Evolutionary conservation across 2,329 filamentous ascomycete species (phyloP), one percentile per base, ranked within the genome.

Genomic region (Graphium sp.): DNA sequence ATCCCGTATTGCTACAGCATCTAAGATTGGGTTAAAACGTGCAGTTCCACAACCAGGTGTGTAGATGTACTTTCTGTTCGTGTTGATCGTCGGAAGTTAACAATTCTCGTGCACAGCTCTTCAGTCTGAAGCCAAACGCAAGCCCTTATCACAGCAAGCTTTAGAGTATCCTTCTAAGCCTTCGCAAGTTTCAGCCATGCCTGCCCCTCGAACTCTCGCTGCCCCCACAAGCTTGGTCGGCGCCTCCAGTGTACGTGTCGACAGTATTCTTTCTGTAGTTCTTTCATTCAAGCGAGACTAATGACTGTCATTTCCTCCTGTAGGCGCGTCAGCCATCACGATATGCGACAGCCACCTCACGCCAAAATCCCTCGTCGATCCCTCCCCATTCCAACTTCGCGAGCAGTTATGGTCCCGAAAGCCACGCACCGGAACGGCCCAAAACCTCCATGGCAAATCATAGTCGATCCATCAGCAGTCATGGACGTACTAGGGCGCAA

Each of bases 351-450:
- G n/a, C n/a, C n/a, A n/a, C n/a, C n/a, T n/a, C n/a, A n/a, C n/a
- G n/a, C n/a, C n/a, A 14, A 3, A 13, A 21, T 6, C 17, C 8
- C 10, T 15, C 18, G 19, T 15, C 18, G 16, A n/a, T 22, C 9
- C 27, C 14, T 7, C 15, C 18, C 4, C n/a, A 21, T 15, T 13
- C 18, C 36, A 58, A 55, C 35, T 71, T 73, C 36, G 58, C 65
- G 10, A 66, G 59, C 35, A 75, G 66, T 40, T 47, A 71, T 17
- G 69, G 72, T 2, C 57, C 62, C 9, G 59, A 56, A 10, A 62
- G 69, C 37, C 55, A 64, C 10, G 48, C 53, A 5, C 38, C 50
- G 5, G 41, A 51, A 46, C 62, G 67, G 30, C 58, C 66, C 4
- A 58, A 66, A 35, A 59, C 65, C 6, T 55, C 68, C 20, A 52